Conservation (phyloP, 2,329 filamentous ascomycete genomes). For the Plenodomus lindquistii region DNA sequence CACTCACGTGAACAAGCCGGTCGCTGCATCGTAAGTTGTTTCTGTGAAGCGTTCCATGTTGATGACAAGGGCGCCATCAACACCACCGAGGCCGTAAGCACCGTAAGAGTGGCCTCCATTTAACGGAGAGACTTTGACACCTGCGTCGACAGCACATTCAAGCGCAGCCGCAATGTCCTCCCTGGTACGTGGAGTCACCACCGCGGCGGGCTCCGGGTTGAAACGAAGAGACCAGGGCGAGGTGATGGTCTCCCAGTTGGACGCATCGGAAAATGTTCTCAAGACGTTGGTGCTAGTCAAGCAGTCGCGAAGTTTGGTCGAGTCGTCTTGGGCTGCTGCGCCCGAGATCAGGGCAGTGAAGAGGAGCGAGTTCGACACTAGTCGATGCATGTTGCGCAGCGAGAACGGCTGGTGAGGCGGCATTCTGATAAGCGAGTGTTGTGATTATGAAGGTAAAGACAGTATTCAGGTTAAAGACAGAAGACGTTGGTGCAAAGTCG, state of each 20-base stretch:
- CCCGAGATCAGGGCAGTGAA: constrained; percentile 1
- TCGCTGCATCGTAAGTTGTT: constrained; percentile 11
- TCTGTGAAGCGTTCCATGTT: constrained; percentile 17
- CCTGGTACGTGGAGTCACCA: constrained; percentile 8
- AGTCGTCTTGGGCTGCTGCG: constrained; percentile 7
- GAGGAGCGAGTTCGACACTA: constrained; percentile 5
- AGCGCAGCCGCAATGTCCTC: constrained; percentile 15
- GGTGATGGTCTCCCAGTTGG: constrained; percentile 12
- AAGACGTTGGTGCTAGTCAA: constrained; percentile 5
- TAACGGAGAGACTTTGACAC: constrained; percentile 14
- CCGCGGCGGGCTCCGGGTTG: constrained; percentile 17
- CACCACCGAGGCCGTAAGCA: constrained; percentile 17
- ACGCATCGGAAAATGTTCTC: constrained; percentile 4
- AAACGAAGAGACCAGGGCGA: constrained; percentile 16
- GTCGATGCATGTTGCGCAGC: background rate
- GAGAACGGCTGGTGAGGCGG: background rate
- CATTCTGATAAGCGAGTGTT: background rate
- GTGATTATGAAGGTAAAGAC: background rate
- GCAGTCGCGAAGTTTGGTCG: constrained; percentile 9
- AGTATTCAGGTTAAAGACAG: background rate
- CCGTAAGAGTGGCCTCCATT: constrained; percentile 20
- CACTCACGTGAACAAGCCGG: constrained; percentile 6
- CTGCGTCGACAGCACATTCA: constrained; percentile 13
- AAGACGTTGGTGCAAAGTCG: background rate
- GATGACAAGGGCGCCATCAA: constrained; percentile 15